Base-by-base conservation (phyloP, 148 eudicot species). In the Amaranthus hypochondriacus region DNA sequence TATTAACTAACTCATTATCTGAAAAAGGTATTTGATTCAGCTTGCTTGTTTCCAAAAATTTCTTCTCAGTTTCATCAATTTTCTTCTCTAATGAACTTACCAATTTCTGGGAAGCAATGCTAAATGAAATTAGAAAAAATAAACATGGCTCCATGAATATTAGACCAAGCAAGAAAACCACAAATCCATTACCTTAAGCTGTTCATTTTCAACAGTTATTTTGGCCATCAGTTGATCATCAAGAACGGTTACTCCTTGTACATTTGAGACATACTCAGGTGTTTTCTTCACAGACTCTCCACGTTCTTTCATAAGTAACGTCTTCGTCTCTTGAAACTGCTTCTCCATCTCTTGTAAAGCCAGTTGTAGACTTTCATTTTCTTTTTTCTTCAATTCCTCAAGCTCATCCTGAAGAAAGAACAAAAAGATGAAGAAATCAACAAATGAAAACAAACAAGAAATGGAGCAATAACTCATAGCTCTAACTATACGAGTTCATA, bases 61-160 rank as follows among this genome's bases (percentile, higher is more conserved):
- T 89, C 69, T 86, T 89, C 82, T 86, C 86, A 43, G 82, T 79
- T 80, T 91, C 95, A 79, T 84, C 89, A 76, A 91, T 76, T 86
- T 84, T 89, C 79, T 81, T 84, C 77, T 92, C 92, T 66, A 91
- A 77, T 72, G 98, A 89, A 77, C 62, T 69, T 5, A 76, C 78
- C 2, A 44, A 48, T 54, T 60, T 67, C 73, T 76, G 44, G 2
- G 55, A 42, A 48, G 54, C 48, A 59, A 43, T 9, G 49, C 43
- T 9, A 44, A 48, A 50, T 56, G 10, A 6, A 21, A 28, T 57
- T 5, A 67, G 66, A 66, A 47, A 21, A 68, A 50, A 75, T 13
- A 15, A 43, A 11, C 10, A 46, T 56, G 8, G 46, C 8, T 39
- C 50, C 59, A 6, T 48, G 11, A 11, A 21, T 56, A 58, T 57